phyloP scores from a whole-genome alignment of 176 grass and related monocot genomes.

The Elymus sibiricus region DNA sequence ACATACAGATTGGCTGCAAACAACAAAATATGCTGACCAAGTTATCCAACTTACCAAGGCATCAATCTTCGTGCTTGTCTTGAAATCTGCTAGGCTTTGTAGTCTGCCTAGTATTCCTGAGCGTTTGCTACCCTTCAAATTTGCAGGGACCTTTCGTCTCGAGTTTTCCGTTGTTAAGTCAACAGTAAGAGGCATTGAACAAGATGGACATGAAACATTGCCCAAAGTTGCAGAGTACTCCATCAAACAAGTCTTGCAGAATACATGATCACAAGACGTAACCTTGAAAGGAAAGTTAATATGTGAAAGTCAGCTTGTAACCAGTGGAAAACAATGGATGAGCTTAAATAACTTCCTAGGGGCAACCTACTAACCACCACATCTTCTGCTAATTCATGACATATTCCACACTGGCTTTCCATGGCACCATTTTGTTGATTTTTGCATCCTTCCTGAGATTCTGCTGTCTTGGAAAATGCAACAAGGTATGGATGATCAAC shows the following conservation, averaged over 20 bases:
- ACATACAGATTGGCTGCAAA: not conserved
- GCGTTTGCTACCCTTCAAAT: slow-evolving; percentile 53
- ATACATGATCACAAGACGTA: slow-evolving; percentile 81
- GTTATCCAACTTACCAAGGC: slow-evolving; percentile 65
- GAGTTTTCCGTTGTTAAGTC: slow-evolving; percentile 56
- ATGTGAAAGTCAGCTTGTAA: slow-evolving; percentile 1
- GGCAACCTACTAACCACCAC: slow-evolving; percentile 55
- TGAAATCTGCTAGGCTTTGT: slow-evolving; percentile 57
- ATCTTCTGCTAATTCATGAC: slow-evolving; percentile 61
- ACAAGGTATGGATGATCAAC: slow-evolving; percentile 98
- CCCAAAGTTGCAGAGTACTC: slow-evolving; percentile 68
- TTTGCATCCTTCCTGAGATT: slow-evolving; percentile 31
- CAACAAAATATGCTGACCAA: not conserved
- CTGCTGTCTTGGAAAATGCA: slow-evolving; percentile 70
- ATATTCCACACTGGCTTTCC: slow-evolving; percentile 68
- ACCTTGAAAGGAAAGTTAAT: slow-evolving; percentile 47
- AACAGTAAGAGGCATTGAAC: slow-evolving; percentile 77
- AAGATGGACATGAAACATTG: slow-evolving; percentile 70
- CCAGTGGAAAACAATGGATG: slow-evolving; percentile 14
- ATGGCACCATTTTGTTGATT: slow-evolving; percentile 28
- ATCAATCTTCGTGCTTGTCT: slow-evolving; percentile 96
- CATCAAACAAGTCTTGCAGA: slow-evolving; percentile 90
- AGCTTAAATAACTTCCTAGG: not conserved
- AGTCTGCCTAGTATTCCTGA: slow-evolving; percentile 82
- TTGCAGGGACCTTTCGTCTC: slow-evolving; percentile 33